These are phyloP conservation scores for Fusarium pininemorale DNA, from an alignment of 2,329 filamentous ascomycete genomes.

Conservation along the genomic window DNA sequence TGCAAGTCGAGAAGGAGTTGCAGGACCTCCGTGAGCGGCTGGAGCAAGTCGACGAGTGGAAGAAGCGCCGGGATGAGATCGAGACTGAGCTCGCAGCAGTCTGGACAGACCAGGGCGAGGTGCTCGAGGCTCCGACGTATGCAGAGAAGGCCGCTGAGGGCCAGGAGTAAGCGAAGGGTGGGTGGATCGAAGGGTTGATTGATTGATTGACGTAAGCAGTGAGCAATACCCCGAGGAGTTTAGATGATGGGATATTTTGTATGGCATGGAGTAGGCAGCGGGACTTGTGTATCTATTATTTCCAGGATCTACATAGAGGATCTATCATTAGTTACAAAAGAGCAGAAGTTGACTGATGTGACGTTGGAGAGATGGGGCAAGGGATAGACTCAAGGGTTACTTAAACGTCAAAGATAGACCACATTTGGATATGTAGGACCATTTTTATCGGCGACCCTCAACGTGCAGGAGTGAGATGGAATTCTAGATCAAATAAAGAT, in stretches of 20 bases:
- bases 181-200: background rate
- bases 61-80: slow-evolving; percentile 79
- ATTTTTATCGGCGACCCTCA: background rate
- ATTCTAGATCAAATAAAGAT: slow-evolving; percentile 9
- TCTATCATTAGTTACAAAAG: background rate
- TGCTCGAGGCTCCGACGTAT: slow-evolving; percentile 59
- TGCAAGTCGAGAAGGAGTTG: slow-evolving; percentile 90
- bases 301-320: slow-evolving; percentile 10
- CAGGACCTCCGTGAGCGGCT: slow-evolving; percentile 83
- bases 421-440: background rate
- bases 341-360: background rate
- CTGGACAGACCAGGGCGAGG: slow-evolving; percentile 64
- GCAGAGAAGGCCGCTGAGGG: slow-evolving; percentile 26
- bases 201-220: background rate
- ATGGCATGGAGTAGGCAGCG: slow-evolving; percentile 2
- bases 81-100: slow-evolving; percentile 78
- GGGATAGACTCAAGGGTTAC: slow-evolving; percentile 5
- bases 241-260: slow-evolving; percentile 6
- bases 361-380: background rate
- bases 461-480: slow-evolving; percentile 4
- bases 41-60: slow-evolving; percentile 85
- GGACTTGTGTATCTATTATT: slow-evolving; percentile 5
- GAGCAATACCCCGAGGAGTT: slow-evolving; percentile 15
- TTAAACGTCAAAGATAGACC: background rate
- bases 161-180: slow-evolving; percentile 19